Percentiles rank a stretch among this genome's conserved stretches.
Evolutionary conservation across 768 basidiomycete genomes (phyloP).

Genomic region (Termitomyces sp.): DNA sequence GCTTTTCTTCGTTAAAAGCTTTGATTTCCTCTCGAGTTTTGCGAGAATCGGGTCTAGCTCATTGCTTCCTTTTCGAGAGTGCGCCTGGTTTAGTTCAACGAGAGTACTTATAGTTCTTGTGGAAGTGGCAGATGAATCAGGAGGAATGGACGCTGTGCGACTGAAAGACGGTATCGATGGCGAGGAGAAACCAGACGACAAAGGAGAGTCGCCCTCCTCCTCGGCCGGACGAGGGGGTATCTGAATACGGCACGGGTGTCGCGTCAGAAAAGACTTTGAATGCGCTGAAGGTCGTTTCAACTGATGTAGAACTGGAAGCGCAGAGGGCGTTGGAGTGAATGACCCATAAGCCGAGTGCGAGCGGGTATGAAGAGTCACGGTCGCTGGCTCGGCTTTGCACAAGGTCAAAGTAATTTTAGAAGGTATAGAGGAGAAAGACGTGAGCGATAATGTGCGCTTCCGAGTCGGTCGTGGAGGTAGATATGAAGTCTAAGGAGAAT

Average conservation of each 20-base stretch:
- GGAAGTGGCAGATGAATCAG: slow-evolving; percentile 10
- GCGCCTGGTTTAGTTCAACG: slow-evolving; percentile 3
- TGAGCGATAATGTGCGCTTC: slow-evolving; percentile 15
- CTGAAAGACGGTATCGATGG: slow-evolving; percentile 32
- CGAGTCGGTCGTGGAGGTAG: slow-evolving; percentile 8
- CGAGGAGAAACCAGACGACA: slow-evolving; percentile 16
- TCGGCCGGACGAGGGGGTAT: slow-evolving; percentile 4
- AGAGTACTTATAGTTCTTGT: slow-evolving; percentile 17
- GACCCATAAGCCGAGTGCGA: slow-evolving; percentile 15
- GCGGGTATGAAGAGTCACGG: slow-evolving; percentile 8
- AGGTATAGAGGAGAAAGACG: slow-evolving; percentile 11
- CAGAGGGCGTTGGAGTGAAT: slow-evolving; percentile 18
- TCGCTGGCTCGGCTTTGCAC: slow-evolving; percentile 7
- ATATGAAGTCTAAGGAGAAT: neutral
- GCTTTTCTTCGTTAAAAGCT: slow-evolving; percentile 33
- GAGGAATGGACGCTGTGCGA: slow-evolving; percentile 30
- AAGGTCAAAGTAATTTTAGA: slow-evolving; percentile 15
- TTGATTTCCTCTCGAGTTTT: slow-evolving; percentile 47
- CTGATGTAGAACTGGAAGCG: slow-evolving; percentile 12
- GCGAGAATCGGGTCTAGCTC: slow-evolving; percentile 45
- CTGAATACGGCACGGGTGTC: slow-evolving; percentile 1
- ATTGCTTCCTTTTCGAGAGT: slow-evolving; percentile 5
- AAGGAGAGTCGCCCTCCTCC: slow-evolving; percentile 17
- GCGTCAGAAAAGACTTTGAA: slow-evolving; percentile 1
- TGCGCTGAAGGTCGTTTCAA: slow-evolving; percentile 1